Evolutionary conservation across 495 filamentous ascomycete genomes (phyloP), one percentile per base, ranked within the genome.

Genomic region (Xylaria telfairii): DNA sequence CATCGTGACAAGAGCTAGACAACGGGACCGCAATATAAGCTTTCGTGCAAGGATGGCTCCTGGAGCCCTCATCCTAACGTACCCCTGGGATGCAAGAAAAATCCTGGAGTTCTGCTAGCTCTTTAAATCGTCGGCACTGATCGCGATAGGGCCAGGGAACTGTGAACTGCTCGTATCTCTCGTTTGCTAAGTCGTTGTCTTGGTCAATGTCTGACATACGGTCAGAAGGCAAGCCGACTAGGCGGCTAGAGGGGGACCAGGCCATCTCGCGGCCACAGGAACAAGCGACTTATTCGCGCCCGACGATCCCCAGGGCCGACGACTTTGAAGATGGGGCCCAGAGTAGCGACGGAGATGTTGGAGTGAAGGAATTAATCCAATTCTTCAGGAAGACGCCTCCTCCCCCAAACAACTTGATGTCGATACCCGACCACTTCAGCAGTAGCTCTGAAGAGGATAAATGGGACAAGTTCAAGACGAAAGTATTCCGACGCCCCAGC

Each of bases 351-450:
- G 30, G 8, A 19, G 69, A 71, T 0, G 28, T 3, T 37, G 41
- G 64, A 30, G 59, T 76, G 19, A 75, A 53, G 26, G 82, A 76
- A 0, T 72, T 86, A 37, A 75, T 81, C 30, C 77, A 83, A 8
- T 85, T 84, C 67, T 73, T 87, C 49, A 75, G 76, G 65, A 80
- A 78, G n/a, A 80, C 78, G 4, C 73, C 84, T 1, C 83, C 82
- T 42, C 83, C 82, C 19, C 77, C 79, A 3, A 75, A 72, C 0
- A 83, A 84, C 64, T 76, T 67, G 69, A 81, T 83, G 79, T 84
- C 84, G 1, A 73, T 72, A 37, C 76, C 78, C 0, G 79, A 80
- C 41, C 39, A 78, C 28, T 65, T 75, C 67, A 72, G 70, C 70
- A 72, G 70, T 34, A 67, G 63, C 63, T 62, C 69, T 15, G 68